Conservation (phyloP, 257 asterid species). For the Capsicum pubescens region DNA sequence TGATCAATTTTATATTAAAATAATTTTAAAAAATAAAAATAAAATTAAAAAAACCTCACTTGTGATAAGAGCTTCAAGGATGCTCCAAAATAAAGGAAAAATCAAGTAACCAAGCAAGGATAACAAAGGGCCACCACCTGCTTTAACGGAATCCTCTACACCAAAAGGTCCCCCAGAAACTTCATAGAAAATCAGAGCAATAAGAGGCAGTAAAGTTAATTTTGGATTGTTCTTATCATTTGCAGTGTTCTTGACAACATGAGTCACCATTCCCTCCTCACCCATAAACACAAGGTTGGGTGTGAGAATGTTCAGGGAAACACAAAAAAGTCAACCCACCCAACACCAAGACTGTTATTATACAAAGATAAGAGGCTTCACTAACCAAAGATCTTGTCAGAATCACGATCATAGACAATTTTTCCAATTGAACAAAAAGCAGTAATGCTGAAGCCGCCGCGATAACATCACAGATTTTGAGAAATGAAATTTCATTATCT, state of each 20-base stretch:
- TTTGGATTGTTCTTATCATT: constrained; percentile 1
- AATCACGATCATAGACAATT: no score
- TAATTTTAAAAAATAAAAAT: no score
- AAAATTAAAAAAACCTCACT: constrained; percentile 26
- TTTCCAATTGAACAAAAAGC: no score
- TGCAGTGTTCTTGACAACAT: constrained; percentile 22
- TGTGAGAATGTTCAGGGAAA: not conserved
- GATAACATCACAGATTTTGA: no score
- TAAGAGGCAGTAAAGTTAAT: constrained; percentile 38
- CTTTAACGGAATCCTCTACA: constrained; percentile 41
- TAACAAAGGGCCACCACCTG: constrained; percentile 46
- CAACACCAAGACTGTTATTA: not conserved
- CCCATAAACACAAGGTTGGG: not conserved
- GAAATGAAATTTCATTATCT: no score
- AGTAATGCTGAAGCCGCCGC: no score
- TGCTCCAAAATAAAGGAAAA: constrained; percentile 43
- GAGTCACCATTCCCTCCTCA: constrained; percentile 26
- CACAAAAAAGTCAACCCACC: constrained; percentile 3
- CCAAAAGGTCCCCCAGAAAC: constrained; percentile 55
- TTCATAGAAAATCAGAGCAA: constrained; percentile 47
- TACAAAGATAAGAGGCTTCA: no score
- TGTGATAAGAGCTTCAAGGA: constrained; percentile 48
- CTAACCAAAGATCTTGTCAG: no score
- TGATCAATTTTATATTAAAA: no score
- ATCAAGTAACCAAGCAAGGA: constrained; percentile 43